A percentile compares a stretch with the other conserved stretches of the same genome.
These are phyloP conservation scores for Plasmodium billcollinsi DNA, from an alignment of 169 alveolate species.

Conservation along the genomic window DNA sequence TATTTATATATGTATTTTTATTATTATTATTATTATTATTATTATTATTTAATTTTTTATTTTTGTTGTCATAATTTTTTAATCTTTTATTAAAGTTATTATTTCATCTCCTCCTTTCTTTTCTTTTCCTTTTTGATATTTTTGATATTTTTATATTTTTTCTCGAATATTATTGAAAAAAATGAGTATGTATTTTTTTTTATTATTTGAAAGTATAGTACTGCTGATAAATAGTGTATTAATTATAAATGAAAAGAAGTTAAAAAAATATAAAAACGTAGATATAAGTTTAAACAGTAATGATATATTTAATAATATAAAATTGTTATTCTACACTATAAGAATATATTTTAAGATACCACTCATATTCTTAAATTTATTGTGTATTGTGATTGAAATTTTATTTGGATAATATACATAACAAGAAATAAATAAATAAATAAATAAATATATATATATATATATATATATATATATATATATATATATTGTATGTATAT, in stretches of 20 bases:
- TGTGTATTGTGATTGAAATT: constrained; percentile 66
- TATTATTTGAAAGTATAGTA: constrained; percentile 68
- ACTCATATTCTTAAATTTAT: constrained; percentile 56
- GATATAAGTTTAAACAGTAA: constrained; percentile 71
- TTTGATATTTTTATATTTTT: background rate
- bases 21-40: too few species aligned
- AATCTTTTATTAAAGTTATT: too few species aligned
- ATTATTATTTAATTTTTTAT: too few species aligned
- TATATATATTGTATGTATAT: background rate
- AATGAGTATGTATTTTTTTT: constrained; percentile 76
- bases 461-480: constrained; percentile 2
- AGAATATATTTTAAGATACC: constrained; percentile 75
- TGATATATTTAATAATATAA: constrained; percentile 71
- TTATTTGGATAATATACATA: constrained; percentile 54
- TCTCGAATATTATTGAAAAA: constrained; percentile 11
- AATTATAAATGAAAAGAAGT: constrained; percentile 75
- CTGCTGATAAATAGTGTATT: constrained; percentile 76
- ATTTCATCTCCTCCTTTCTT: background rate
- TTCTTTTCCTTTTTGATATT: background rate
- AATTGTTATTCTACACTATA: constrained; percentile 69
- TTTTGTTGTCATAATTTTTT: too few species aligned
- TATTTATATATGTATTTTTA: too few species aligned
- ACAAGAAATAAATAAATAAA: background rate
- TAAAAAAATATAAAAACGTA: constrained; percentile 64
- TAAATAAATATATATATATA: background rate